Evolutionary conservation across 768 basidiomycete genomes (phyloP).

Genomic region (Pleurotus giganteus): DNA sequence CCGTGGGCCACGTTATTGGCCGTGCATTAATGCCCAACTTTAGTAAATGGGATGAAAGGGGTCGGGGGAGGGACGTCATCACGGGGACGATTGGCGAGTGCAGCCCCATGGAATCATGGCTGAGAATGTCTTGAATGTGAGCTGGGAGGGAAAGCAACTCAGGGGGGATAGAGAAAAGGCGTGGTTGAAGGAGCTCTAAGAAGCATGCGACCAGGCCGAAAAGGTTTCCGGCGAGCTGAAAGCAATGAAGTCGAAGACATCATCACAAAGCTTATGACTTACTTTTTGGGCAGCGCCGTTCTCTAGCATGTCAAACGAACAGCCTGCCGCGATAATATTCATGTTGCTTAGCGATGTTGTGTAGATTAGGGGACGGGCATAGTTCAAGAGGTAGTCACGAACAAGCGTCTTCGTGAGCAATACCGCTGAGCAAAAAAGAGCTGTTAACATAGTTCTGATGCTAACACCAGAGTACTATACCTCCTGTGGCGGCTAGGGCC

Average conservation of each 20-base stretch:
- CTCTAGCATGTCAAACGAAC: conserved; percentile 77
- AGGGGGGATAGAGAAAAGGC: conserved; percentile 29
- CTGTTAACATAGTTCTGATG: neutral
- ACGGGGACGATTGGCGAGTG: conserved; percentile 85
- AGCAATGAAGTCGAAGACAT: neutral
- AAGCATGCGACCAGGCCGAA: conserved; percentile 44
- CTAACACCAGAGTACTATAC: conserved; percentile 39
- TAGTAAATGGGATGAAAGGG: conserved; percentile 67
- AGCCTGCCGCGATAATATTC: conserved; percentile 72
- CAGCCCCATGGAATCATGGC: conserved; percentile 2
- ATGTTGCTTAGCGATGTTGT: conserved; percentile 82
- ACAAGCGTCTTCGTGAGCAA: conserved; percentile 70
- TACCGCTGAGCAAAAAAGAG: conserved; percentile 49
- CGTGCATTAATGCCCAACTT: conserved; percentile 60
- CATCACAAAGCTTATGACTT: conserved; percentile 17
- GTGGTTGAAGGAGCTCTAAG: conserved; percentile 28
- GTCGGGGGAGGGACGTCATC: conserved; percentile 72
- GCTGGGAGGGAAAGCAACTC: conserved; percentile 35
- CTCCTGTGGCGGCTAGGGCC: conserved; percentile 81
- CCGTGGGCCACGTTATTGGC: conserved; percentile 85
- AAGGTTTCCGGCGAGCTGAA: conserved; percentile 35
- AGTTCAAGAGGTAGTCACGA: conserved; percentile 86
- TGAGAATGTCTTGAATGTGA: conserved; percentile 21
- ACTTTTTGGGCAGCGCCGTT: conserved; percentile 65
- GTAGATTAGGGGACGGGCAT: conserved; percentile 88